A percentile compares a stretch with the other conserved stretches of the same genome.
Evolutionary conservation across 495 filamentous ascomycete genomes (phyloP).

Genomic region (Beverwykella pulmonaria): DNA sequence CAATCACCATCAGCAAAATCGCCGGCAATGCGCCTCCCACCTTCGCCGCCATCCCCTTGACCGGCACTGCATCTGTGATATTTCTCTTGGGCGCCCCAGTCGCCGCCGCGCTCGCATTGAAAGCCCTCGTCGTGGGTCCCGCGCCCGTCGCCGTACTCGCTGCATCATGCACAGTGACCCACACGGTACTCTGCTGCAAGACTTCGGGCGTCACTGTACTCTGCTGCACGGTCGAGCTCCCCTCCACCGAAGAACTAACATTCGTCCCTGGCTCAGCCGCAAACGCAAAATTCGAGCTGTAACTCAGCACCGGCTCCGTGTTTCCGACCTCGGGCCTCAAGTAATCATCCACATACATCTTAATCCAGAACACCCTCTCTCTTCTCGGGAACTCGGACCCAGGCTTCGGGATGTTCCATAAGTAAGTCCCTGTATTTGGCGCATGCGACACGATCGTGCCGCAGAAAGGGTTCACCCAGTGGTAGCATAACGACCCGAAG

Average conservation of each 20-base stretch:
- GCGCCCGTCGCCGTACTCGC: neutral
- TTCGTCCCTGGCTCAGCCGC: constrained; percentile 8
- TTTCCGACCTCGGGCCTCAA: constrained; percentile 17
- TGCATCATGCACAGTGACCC: neutral
- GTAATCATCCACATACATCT: constrained; percentile 33
- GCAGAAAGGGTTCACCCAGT: constrained; percentile 27
- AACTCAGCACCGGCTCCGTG: constrained; percentile 22
- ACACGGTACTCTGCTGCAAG: neutral
- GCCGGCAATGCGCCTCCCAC: neutral
- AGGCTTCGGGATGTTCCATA: constrained; percentile 22
- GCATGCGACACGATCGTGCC: constrained; percentile 25
- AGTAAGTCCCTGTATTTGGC: constrained; percentile 21
- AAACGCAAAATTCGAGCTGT: constrained; percentile 22
- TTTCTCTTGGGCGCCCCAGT: neutral
- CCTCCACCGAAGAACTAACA: neutral
- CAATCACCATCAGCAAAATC: neutral
- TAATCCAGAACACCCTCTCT: constrained; percentile 24
- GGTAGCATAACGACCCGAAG: constrained; percentile 18
- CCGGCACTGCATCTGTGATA: neutral
- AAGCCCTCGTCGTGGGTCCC: neutral
- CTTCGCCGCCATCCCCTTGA: neutral
- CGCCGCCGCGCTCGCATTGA: neutral
- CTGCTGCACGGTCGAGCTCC: neutral
- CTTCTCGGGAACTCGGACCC: constrained; percentile 10
- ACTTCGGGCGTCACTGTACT: neutral